Evolutionary conservation across 2,329 filamentous ascomycete genomes (phyloP), one percentile per base, ranked within the genome.

Genomic region (Beauveria australis): DNA sequence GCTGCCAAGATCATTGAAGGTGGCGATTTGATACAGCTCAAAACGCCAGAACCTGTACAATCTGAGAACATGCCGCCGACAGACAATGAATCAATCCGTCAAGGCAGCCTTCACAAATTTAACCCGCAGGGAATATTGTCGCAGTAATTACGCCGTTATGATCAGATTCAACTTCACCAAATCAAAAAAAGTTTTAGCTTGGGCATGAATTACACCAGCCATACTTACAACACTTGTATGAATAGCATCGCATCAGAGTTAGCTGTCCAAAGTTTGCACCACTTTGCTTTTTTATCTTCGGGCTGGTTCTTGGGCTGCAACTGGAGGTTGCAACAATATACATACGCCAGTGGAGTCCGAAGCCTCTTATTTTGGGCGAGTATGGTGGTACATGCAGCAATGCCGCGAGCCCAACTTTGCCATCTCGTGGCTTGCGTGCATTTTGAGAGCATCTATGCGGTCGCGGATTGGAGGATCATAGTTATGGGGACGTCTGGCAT

Each of bases 31-130:
- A 60, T 58, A 41, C 33, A 66, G 33, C 24, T 61, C 16, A 48
- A 55, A 16, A 40, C 63, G 19, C 51, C 64, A 18, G 55, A 66
- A 16, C 63, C 70, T 12, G 71, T 74, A 61, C 76, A 73, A 65
- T 66, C 68, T 12, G 73, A 73, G 46, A 75, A 78, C 69, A 76
- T 77, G 63, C 68, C 71, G 12, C 75, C 75, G 33, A 72, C 73
- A 0, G 53, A 62, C 53, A 51, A 40, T 18, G 49, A 55, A 5
- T 44, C 41, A 6, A 44, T 43, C 26, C 53, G 46, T 24, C 33
- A 53, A 54, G 61, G 26, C 67, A 65, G 59, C 53, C 54, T 62
- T 43, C 47, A 52, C 43, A 59, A 48, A 49, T 41, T 47, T 62
- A 62, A 64, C 33, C 22, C 47, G 53, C 62, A 56, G 52, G 51